These are phyloP conservation scores for Quercus parvula DNA, from an alignment of 306 rosid genomes.

Conservation along the genomic window DNA sequence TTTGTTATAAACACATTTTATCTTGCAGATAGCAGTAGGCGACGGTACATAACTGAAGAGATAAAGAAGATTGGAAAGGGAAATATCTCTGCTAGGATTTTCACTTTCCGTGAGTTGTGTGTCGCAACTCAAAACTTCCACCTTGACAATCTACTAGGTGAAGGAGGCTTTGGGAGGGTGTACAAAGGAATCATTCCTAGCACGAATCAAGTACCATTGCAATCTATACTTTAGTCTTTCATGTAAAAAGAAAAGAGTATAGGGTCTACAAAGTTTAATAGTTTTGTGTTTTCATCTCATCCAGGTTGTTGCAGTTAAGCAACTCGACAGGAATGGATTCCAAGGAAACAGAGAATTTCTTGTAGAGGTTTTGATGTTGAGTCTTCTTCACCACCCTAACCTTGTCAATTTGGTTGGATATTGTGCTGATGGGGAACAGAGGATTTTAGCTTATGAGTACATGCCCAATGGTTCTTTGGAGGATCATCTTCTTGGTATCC, in stretches of 20 bases:
- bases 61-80: conserved; percentile 60
- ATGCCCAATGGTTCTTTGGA: conserved; percentile 86
- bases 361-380: conserved; percentile 88
- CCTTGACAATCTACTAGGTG: conserved; percentile 61
- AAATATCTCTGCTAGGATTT: conserved; percentile 55
- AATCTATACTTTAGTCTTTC: not conserved
- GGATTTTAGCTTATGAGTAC: conserved; percentile 81
- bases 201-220: conserved; percentile 48
- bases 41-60: conserved; percentile 55
- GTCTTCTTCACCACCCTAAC: conserved; percentile 76
- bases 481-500: conserved; percentile 86
- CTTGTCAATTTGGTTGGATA: conserved; percentile 89
- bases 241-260: not conserved
- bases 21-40: conserved; percentile 44
- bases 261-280: not conserved
- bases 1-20: not conserved
- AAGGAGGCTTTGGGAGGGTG: conserved; percentile 94
- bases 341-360: conserved; percentile 93
- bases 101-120: conserved; percentile 57
- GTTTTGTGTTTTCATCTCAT: conserved; percentile 1
- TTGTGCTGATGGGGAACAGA: conserved; percentile 79
- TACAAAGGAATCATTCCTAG: conserved; percentile 59
- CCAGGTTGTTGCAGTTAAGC: conserved; percentile 88
- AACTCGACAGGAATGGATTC: conserved; percentile 86
- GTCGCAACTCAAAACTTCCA: conserved; percentile 74